Conservation (phyloP, 2,329 filamentous ascomycete species). For the Diaporthe sp. region DNA sequence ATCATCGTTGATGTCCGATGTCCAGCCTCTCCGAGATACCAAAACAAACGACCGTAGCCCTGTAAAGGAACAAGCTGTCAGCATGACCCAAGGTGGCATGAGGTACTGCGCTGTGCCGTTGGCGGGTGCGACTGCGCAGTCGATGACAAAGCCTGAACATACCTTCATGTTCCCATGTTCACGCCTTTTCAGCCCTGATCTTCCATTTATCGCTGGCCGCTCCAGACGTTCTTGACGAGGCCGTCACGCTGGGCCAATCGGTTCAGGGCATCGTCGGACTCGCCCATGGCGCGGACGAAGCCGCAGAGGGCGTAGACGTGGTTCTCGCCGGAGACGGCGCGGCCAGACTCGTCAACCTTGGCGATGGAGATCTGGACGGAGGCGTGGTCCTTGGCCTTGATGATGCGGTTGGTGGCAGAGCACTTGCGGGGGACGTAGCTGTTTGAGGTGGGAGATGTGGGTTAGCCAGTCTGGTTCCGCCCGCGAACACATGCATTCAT, state of each 20-base stretch:
- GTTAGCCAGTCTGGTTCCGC: conserved; percentile 46
- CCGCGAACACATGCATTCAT: not conserved
- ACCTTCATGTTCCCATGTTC: conserved; percentile 45
- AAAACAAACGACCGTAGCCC: conserved; percentile 40
- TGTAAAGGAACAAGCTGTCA: conserved; percentile 15
- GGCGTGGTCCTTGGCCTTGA: conserved; percentile 99
- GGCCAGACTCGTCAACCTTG: conserved; percentile 99
- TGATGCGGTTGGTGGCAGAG: conserved; percentile 99
- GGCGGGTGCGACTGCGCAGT: not conserved
- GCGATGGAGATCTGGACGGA: conserved; percentile 97
- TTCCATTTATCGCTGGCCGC: conserved; percentile 72
- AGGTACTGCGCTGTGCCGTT: not conserved
- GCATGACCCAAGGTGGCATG: not conserved
- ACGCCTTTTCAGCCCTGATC: conserved; percentile 41
- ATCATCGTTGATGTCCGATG: conserved; percentile 40
- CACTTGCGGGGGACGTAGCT: conserved; percentile 99
- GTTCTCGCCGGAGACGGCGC: conserved; percentile 93
- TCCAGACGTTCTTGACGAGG: conserved; percentile 97
- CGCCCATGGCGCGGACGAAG: conserved; percentile 97
- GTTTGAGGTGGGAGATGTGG: conserved; percentile 44
- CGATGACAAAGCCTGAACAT: conserved; percentile 2
- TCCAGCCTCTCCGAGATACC: conserved; percentile 41
- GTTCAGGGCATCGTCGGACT: conserved; percentile 98
- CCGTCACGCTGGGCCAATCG: conserved; percentile 95
- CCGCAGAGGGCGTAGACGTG: conserved; percentile 97